These are phyloP conservation scores for Auricularia auricula-judae DNA, from an alignment of 768 basidiomycete species.

Conservation along the genomic window DNA sequence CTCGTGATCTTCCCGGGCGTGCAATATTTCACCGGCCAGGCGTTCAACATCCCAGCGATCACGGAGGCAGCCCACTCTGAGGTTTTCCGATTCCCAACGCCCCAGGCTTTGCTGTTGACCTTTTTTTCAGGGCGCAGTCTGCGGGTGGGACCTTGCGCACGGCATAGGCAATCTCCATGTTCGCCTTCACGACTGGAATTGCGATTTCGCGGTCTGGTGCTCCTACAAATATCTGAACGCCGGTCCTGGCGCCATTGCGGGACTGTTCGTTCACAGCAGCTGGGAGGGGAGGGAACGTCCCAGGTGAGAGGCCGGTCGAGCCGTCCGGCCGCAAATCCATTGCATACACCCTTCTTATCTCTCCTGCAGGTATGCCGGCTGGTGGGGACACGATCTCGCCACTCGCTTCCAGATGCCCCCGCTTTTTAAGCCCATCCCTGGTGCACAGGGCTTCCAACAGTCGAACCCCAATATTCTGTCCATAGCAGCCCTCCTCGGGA, in stretches of 20 bases:
- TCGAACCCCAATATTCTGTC: constrained; percentile 86
- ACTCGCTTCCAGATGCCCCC: constrained; percentile 90
- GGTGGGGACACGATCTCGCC: constrained; percentile 90
- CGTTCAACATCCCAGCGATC: constrained; percentile 78
- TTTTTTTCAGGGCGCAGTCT: constrained; percentile 68
- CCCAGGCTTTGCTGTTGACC: constrained; percentile 7
- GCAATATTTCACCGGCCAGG: constrained; percentile 96
- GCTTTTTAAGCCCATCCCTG: constrained; percentile 69
- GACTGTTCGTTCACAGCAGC: constrained; percentile 77
- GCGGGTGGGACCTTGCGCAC: constrained; percentile 96
- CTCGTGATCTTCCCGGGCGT: constrained; percentile 89
- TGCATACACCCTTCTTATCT: constrained; percentile 1
- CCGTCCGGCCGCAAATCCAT: background rate
- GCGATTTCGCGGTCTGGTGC: constrained; percentile 98
- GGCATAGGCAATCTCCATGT: constrained; percentile 89
- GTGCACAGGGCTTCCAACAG: constrained; percentile 92
- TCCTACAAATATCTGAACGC: constrained; percentile 98
- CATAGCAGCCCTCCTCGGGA: constrained; percentile 70
- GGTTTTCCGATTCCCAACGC: constrained; percentile 28
- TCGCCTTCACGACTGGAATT: constrained; percentile 81
- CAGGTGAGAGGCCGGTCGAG: constrained; percentile 36
- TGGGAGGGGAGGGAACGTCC: constrained; percentile 57
- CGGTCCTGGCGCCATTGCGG: constrained; percentile 95
- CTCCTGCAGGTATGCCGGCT: constrained; percentile 66
- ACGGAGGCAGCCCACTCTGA: constrained; percentile 76